Evolutionary conservation across 2,329 filamentous ascomycete species (phyloP), one percentile per base, ranked within the genome.

Genomic region (Immersiporthe knoxdaviesiana): DNA sequence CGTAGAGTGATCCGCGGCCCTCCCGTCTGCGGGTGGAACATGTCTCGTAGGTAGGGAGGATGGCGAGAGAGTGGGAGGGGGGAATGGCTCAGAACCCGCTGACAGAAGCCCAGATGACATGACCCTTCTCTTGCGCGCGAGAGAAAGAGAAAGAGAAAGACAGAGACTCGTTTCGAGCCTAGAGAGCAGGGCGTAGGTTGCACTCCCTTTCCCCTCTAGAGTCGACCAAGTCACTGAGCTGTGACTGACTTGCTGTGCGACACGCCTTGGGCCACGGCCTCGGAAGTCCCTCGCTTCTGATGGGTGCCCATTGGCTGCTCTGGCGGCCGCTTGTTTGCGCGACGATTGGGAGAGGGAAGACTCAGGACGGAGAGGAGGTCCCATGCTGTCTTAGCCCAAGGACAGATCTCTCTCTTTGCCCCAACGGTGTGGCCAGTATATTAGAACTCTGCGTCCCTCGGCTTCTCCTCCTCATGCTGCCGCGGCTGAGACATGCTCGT

Each of bases 251-350:
- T 30, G 68, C 66, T 1, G 68, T 70, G 56, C 30, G 39, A 70
- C 68, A 6, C n/a, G n/a, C n/a, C 32, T 44, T 65, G 61, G 44
- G 65, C 65, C 66, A 70, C 37, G 66, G 58, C 62, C 56, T 61
- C 56, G 68, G 68, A 68, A 68, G 68, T 37, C 35, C 66, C 66
- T 70, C 68, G 68, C 68, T 70, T 70, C 62, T 37, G 62, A 24
- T 41, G 11, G 37, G 12, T 58, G 39, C n/a, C 63, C 30, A 70
- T 70, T 70, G 68, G 68, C 66, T 68, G 58, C n/a, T 54, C 62
- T 27, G 41, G 24, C 24, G 39, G 37, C 16, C 39, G 27, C 39
- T 21, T 27, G 59, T 21, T 12, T 47, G 60, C n/a, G 37, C 67
- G 61, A 24, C 41, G 41, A 16, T 30, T 16, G 21, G n/a, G n/a